These are phyloP conservation scores for Moringa oleifera DNA, from an alignment of 345 rosid species.

Conservation along the genomic window DNA sequence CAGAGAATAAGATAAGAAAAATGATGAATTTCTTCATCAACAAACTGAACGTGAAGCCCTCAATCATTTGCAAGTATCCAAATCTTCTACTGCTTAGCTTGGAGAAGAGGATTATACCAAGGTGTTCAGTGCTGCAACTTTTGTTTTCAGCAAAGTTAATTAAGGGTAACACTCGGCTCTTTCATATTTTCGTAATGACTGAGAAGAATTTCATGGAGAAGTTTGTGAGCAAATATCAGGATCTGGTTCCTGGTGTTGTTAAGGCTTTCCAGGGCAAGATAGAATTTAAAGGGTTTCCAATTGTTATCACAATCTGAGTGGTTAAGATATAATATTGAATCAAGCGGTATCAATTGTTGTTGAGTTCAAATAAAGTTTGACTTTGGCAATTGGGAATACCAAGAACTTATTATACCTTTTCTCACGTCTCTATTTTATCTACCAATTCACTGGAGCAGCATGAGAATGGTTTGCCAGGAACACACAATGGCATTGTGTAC, in stretches of 20 bases:
- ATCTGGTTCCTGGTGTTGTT: background rate
- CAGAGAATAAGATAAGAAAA: background rate
- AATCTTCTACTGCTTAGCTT: background rate
- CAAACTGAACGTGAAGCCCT: background rate
- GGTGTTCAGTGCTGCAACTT: background rate
- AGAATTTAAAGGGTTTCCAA: background rate
- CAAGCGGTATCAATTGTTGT: background rate
- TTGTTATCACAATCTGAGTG: background rate
- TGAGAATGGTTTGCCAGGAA: background rate
- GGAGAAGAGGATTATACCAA: background rate
- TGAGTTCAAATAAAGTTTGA: background rate
- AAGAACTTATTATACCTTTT: background rate
- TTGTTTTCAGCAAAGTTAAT: background rate
- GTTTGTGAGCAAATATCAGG: background rate
- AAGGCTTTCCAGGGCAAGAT: background rate
- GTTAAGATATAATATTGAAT: background rate
- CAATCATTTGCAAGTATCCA: background rate
- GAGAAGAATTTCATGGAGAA: background rate
- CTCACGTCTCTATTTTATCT: background rate
- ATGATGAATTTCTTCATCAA: background rate
- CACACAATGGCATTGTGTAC: background rate
- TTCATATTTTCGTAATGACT: background rate
- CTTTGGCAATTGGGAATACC: background rate
- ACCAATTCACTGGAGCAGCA: too few relatives aligned
- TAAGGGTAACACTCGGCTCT: background rate